Evolutionary conservation across 805 yeast species (phyloP).

Genomic region (Starmerella asiatica): DNA sequence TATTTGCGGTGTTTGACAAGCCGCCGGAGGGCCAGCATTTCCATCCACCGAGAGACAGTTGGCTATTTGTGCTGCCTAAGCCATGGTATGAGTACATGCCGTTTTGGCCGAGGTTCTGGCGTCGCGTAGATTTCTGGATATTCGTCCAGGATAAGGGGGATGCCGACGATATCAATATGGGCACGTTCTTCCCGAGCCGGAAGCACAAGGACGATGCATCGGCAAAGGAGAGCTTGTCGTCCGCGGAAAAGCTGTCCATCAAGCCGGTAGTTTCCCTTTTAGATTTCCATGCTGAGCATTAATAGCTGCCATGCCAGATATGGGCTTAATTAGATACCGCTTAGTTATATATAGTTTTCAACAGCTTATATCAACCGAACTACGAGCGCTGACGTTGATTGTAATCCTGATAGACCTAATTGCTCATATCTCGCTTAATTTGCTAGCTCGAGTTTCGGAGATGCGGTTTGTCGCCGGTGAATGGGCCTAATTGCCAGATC

Average conservation of each 20-base stretch:
- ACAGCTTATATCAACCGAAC: too few relatives aligned
- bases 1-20: constrained; percentile 17
- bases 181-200: constrained; percentile 4
- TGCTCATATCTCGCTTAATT: too few relatives aligned
- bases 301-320: too few relatives aligned
- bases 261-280: neutral
- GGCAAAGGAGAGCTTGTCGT: neutral
- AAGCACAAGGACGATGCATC: neutral
- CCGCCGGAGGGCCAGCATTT: constrained; percentile 13
- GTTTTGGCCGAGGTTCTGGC: constrained; percentile 1
- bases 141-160: constrained; percentile 15
- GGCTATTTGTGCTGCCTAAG: constrained; percentile 12
- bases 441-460: too few relatives aligned
- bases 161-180: constrained; percentile 3
- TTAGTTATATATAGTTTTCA: too few relatives aligned
- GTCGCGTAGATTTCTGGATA: constrained; percentile 15
- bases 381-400: too few relatives aligned
- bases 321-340: too few relatives aligned
- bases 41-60: constrained; percentile 11
- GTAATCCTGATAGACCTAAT: too few relatives aligned
- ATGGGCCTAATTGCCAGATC: too few relatives aligned
- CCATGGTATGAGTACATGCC: constrained; percentile 20
- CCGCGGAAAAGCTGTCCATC: neutral
- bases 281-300: neutral
- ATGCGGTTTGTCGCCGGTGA: too few relatives aligned